phyloP scores from a whole-genome alignment of 1,139 yeast genomes.

The Kodamaea suecica region DNA sequence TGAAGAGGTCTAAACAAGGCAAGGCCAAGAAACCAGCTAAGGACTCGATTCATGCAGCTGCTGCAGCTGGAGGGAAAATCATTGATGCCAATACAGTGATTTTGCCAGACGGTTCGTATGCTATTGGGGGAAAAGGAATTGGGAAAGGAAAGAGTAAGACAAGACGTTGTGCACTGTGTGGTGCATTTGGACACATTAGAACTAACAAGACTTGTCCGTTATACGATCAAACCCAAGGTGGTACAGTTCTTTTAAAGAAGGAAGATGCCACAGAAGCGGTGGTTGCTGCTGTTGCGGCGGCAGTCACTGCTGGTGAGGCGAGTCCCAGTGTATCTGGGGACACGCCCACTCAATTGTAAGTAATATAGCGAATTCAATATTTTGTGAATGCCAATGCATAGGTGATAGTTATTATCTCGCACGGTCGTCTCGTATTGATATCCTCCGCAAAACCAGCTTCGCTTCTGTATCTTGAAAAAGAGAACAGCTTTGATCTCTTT shows the following conservation, averaged over 20 bases:
- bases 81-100: constrained; percentile 44
- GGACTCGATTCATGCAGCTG: constrained; percentile 45
- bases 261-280: constrained; percentile 1
- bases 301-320: constrained; percentile 1
- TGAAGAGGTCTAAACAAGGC: constrained; percentile 57
- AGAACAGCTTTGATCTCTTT: too few relatives aligned
- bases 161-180: constrained; percentile 90
- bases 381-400: too few relatives aligned
- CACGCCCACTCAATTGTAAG: neutral
- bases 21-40: constrained; percentile 38
- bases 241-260: constrained; percentile 8
- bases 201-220: constrained; percentile 92
- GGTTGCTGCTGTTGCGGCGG: constrained; percentile 2
- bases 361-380: neutral
- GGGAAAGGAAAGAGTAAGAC: constrained; percentile 79
- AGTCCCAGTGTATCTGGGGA: constrained; percentile 1
- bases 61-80: constrained; percentile 44
- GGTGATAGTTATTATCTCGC: too few relatives aligned
- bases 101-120: constrained; percentile 46
- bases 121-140: constrained; percentile 58
- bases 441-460: too few relatives aligned
- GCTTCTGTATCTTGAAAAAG: too few relatives aligned
- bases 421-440: too few relatives aligned
- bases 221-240: constrained; percentile 42
- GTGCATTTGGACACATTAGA: constrained; percentile 90